These are phyloP conservation scores for Talaromyces borbonicus DNA, from an alignment of 495 filamentous ascomycete genomes.

Conservation along the genomic window DNA sequence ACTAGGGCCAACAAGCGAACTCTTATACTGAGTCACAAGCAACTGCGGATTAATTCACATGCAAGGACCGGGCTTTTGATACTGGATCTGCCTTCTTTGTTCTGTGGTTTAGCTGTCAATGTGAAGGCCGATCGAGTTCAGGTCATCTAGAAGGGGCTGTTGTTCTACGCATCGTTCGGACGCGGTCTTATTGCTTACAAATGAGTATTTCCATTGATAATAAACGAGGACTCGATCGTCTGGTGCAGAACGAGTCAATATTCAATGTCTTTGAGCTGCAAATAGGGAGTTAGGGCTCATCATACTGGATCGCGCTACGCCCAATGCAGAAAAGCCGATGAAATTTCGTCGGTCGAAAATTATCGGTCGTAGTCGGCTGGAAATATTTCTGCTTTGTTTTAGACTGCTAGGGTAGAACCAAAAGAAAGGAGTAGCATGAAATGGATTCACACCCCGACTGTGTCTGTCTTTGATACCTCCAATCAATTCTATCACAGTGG, in stretches of 20 bases:
- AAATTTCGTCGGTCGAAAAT: neutral
- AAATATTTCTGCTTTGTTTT: no score
- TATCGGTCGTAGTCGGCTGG: neutral
- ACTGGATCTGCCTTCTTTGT: no score
- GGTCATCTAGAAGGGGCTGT: no score
- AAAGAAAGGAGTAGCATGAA: no score
- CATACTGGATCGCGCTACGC: neutral
- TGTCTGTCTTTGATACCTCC: no score
- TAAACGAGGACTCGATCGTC: neutral
- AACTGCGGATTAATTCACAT: neutral
- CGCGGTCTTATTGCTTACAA: neutral
- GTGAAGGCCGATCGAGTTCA: neutral
- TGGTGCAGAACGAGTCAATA: neutral
- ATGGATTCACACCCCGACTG: no score
- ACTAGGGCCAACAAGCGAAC: neutral
- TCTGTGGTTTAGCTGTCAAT: neutral
- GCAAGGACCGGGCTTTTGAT: neutral
- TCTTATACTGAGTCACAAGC: neutral
- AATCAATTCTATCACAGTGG: no score
- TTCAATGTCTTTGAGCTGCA: neutral
- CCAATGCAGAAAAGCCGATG: neutral
- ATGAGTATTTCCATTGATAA: neutral
- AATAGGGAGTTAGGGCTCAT: neutral
- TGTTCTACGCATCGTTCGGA: no score
- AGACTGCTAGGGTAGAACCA: no score